These are phyloP conservation scores for Tulasnella sp. DNA, from an alignment of 768 basidiomycete genomes.

Conservation along the genomic window DNA sequence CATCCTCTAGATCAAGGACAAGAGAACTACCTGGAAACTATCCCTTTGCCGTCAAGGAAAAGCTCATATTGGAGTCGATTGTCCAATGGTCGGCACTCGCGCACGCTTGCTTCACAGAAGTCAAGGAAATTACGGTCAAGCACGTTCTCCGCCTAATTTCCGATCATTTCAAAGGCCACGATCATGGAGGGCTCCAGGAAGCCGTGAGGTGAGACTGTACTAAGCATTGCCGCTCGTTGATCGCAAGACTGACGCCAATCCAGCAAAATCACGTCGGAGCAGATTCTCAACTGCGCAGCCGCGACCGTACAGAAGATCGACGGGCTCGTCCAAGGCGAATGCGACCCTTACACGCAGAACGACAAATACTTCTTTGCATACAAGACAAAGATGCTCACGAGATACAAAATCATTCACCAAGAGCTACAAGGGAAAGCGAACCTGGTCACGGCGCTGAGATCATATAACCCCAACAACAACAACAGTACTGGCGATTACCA, in stretches of 20 bases:
- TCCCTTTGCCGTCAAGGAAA: slow-evolving; percentile 29
- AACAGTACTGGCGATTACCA: neutral
- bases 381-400: slow-evolving; percentile 16
- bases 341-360: slow-evolving; percentile 22
- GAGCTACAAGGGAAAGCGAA: neutral
- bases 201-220: slow-evolving; percentile 34
- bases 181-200: slow-evolving; percentile 14
- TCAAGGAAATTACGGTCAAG: neutral
- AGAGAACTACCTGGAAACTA: slow-evolving; percentile 27
- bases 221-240: too few relatives aligned
- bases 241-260: slow-evolving; percentile 26
- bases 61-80: neutral
- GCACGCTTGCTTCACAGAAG: slow-evolving; percentile 13
- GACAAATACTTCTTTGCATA: slow-evolving; percentile 21
- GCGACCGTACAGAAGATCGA: slow-evolving; percentile 9
- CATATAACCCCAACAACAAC: neutral
- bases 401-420: slow-evolving; percentile 15
- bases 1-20: neutral
- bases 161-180: slow-evolving; percentile 45
- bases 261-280: slow-evolving; percentile 2
- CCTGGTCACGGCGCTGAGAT: neutral
- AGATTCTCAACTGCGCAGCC: neutral
- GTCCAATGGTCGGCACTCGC: neutral
- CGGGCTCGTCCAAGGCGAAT: neutral
- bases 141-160: slow-evolving; percentile 34